Evolutionary conservation across 2,329 filamentous ascomycete species (phyloP), one percentile per base, ranked within the genome.

Genomic region (Fusarium musae): DNA sequence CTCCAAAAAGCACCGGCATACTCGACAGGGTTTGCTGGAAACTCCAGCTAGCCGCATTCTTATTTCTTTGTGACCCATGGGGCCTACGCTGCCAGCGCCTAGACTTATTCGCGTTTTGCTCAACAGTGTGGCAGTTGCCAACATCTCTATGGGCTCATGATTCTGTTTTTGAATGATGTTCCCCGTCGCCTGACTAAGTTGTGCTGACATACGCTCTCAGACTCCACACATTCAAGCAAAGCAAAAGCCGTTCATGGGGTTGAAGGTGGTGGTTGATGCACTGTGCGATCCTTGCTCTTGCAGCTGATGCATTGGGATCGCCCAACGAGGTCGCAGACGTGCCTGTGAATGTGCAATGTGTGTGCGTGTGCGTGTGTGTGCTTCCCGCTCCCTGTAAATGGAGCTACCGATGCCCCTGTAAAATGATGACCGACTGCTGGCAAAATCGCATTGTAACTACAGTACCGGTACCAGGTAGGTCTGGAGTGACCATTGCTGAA

Each of bases 341-440:
- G 69, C 70, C 64, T 75, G 63, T 71, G 40, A 49, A 23, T 43
- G 52, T 54, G 23, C 15, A 54, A 42, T 37, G 32, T 63, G 70
- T 76, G 64, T 23, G 53, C 7, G 46, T 3, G 28, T 34, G 34
- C 9, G 54, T 17, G 66, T 67, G 71, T 77, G 73, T 62, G 67
- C 74, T 78, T 78, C 76, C 76, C 76, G 76, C 75, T 78, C 76
- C 76, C 74, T 77, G 76, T 74, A 68, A 57, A 67, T 70, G 63
- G 67, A 67, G 66, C 56, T 67, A 52, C 65, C 40, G 44, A 36
- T 59, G 46, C 62, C 47, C 70, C 54, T 71, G 70, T 46, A 36
- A 36, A 56, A 47, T 65, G 28, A 30, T 54, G 43, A 32, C 36
- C 23, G 40, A 50, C 23, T 54, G 52, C 43, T 70, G 60, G 42